phyloP scores from a whole-genome alignment of 192 early-diverging fungal genomes.

The Helicostylum pulchrum region DNA sequence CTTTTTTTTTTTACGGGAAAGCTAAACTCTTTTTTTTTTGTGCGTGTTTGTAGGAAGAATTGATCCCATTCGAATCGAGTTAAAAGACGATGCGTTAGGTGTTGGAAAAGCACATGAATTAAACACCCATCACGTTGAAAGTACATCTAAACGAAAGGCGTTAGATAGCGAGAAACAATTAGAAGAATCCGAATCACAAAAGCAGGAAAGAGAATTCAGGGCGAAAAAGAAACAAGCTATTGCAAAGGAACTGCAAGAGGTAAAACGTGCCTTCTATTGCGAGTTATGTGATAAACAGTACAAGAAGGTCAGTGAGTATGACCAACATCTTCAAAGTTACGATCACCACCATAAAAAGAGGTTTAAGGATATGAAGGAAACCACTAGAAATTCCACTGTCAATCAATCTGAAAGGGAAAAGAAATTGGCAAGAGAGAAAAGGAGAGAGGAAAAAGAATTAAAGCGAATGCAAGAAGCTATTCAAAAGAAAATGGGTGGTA shows the following conservation, averaged over 20 bases:
- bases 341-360: slow-evolving; percentile 80
- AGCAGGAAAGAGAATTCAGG: slow-evolving; percentile 52
- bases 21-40: background rate
- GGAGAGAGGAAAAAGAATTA: slow-evolving; percentile 66
- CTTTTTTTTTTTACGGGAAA: background rate
- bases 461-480: slow-evolving; percentile 63
- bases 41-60: slow-evolving; percentile 48
- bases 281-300: slow-evolving; percentile 79
- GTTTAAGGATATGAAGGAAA: slow-evolving; percentile 78
- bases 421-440: slow-evolving; percentile 61
- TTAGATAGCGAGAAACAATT: slow-evolving; percentile 64
- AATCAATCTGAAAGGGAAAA: slow-evolving; percentile 37
- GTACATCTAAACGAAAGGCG: slow-evolving; percentile 59
- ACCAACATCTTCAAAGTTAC: slow-evolving; percentile 71
- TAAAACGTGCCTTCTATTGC: slow-evolving; percentile 78
- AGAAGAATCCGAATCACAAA: slow-evolving; percentile 62
- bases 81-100: slow-evolving; percentile 63
- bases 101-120: slow-evolving; percentile 63
- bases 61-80: slow-evolving; percentile 65
- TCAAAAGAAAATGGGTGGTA: slow-evolving; percentile 39
- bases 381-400: slow-evolving; percentile 32
- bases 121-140: slow-evolving; percentile 47
- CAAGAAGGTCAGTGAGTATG: slow-evolving; percentile 69
- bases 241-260: slow-evolving; percentile 52
- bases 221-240: slow-evolving; percentile 47